Base-by-base conservation (phyloP, 2,329 filamentous ascomycete species). In the Exophiala bonariae region DNA sequence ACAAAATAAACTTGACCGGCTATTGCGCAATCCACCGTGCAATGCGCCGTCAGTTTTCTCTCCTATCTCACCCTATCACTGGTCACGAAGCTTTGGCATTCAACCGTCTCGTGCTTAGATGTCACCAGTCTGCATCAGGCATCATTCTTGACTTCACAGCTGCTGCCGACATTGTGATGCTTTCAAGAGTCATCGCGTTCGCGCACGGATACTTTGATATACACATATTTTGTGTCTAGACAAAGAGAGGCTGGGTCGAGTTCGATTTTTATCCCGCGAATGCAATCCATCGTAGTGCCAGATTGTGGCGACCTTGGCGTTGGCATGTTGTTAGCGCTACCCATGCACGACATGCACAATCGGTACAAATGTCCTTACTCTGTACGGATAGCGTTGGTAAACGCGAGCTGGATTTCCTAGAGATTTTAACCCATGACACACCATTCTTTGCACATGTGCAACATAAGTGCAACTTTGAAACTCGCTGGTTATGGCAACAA, bases 51-150 rank as follows among this genome's bases (percentile, higher is more conserved):
- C 20, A 17, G n/a, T 30, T 11, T 26, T 26, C 23, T 38, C 47
- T 41, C 47, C 47, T 50, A 42, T 50, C 47, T 46, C 26, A 44
- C 40, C 44, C 41, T 48, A 48, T 52, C 49, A 31, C 38, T 41
- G 16, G 37, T 11, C 10, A 11, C 11, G 28, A 14, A 35, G 42
- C 37, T 23, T 16, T 30, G 42, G 31, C 47, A 41, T 10, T 18
- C 22, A 8, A 32, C 30, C 41, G 47, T 22, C 47, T 45, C 41
- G 47, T 50, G 47, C 47, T 41, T 19, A 28, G 4, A 36, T 45
- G 47, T 38, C 41, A 46, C 20, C 37, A 26, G 23, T 26, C 23
- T 26, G 6, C 23, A 26, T 11, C 23, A 26, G 23, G 6, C 23
- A 11, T 11, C 11, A 26, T 26, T 26, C 23, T 26, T 42, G 44